Percentiles rank a stretch among this genome's conserved stretches.
Conservation (phyloP, 352 stramenopile genomes). For the Phytophthora crassamura region DNA sequence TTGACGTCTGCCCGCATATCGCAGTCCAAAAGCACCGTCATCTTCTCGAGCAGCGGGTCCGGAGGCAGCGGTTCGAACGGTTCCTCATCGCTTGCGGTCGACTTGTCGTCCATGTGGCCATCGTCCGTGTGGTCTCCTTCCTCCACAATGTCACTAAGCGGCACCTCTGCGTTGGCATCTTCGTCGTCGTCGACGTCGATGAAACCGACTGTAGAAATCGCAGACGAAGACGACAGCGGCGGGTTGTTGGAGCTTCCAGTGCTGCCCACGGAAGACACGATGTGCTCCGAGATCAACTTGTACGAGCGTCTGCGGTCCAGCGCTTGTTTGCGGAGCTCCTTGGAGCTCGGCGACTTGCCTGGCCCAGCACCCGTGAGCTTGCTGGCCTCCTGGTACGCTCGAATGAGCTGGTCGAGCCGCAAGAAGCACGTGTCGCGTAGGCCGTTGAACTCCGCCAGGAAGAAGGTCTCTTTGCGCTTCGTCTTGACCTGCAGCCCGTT, state of each 20-base stretch:
- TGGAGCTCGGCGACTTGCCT: slow-evolving; percentile 39
- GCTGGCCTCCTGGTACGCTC: slow-evolving; percentile 64
- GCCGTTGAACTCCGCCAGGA: slow-evolving; percentile 83
- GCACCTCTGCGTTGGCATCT: slow-evolving; percentile 18
- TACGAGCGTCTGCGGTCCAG: slow-evolving; percentile 67
- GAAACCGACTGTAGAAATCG: slow-evolving; percentile 49
- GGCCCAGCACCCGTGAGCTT: slow-evolving; percentile 23
- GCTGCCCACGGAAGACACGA: slow-evolving; percentile 25
- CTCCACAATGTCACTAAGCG: slow-evolving; percentile 38
- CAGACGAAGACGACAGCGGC: slow-evolving; percentile 32
- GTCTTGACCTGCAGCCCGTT: slow-evolving; percentile 82
- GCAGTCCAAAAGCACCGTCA: slow-evolving; percentile 73
- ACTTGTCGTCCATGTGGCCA: slow-evolving; percentile 26
- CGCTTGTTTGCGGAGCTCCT: slow-evolving; percentile 59
- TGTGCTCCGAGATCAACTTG: slow-evolving; percentile 47
- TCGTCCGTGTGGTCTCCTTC: slow-evolving; percentile 45
- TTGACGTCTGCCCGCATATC: slow-evolving; percentile 71
- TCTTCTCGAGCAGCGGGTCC: slow-evolving; percentile 61
- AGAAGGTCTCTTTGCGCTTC: slow-evolving; percentile 68
- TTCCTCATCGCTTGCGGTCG: slow-evolving; percentile 59
- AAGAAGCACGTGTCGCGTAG: slow-evolving; percentile 77
- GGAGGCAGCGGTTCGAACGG: slow-evolving; percentile 64
- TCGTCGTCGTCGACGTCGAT: slow-evolving; percentile 55
- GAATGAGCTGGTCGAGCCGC: slow-evolving; percentile 74
- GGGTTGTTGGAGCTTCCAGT: slow-evolving; percentile 7